These are phyloP conservation scores for Papilionanthe hybrid DNA, from an alignment of 116 monocot genomes.

Conservation along the genomic window DNA sequence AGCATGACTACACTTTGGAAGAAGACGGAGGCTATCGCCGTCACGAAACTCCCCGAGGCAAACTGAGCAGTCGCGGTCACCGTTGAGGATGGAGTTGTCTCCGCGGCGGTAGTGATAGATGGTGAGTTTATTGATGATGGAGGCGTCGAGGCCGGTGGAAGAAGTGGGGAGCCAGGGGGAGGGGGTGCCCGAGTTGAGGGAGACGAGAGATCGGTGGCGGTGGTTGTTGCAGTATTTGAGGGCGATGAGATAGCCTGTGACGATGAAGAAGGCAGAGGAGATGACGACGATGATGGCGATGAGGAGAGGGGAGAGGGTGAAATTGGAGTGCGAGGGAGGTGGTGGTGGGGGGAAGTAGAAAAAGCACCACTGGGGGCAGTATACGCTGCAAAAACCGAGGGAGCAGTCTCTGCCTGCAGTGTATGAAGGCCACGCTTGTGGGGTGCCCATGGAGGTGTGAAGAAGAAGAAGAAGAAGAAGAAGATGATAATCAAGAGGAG, in stretches of 20 bases:
- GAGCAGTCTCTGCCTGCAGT: conserved; percentile 45
- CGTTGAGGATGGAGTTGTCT: background rate
- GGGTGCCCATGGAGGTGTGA: background rate
- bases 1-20: conserved; percentile 17
- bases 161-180: background rate
- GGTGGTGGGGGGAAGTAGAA: conserved; percentile 40
- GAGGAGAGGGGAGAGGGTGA: conserved; percentile 4
- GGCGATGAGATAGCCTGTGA: conserved; percentile 11
- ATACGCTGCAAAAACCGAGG: conserved; percentile 45
- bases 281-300: conserved; percentile 6
- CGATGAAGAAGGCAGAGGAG: conserved; percentile 5
- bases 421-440: conserved; percentile 14
- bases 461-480: background rate
- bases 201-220: background rate
- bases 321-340: background rate
- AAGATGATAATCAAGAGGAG: too few species aligned
- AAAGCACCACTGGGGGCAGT: conserved; percentile 67
- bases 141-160: conserved; percentile 25
- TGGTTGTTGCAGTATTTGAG: background rate
- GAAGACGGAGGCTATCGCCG: conserved; percentile 15
- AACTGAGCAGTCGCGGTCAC: conserved; percentile 12
- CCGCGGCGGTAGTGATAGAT: conserved; percentile 19
- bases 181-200: background rate
- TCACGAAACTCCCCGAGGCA: conserved; percentile 19
- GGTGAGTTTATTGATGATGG: conserved; percentile 33